These are phyloP conservation scores for Peronospora belbahrii DNA, from an alignment of 352 stramenopile genomes.

Conservation along the genomic window DNA sequence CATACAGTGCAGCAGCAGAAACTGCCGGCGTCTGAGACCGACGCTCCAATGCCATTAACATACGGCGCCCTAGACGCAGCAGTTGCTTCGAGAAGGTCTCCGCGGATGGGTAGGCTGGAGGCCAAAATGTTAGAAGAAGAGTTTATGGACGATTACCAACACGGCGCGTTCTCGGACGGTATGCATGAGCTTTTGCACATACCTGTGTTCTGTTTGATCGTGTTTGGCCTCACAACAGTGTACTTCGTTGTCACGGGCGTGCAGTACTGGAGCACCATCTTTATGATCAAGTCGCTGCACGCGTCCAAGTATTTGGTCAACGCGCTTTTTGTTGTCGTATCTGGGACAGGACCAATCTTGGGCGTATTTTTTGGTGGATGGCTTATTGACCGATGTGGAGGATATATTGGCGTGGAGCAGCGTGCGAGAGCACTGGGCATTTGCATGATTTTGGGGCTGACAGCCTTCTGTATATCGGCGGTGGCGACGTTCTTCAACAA, in stretches of 20 bases:
- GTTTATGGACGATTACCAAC: conserved; percentile 63
- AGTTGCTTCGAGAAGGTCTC: conserved; percentile 35
- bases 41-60: conserved; percentile 17
- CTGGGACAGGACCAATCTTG: conserved; percentile 69
- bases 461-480: conserved; percentile 52
- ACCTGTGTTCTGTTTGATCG: conserved; percentile 71
- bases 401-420: conserved; percentile 72
- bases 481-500: conserved; percentile 75
- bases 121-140: conserved; percentile 65
- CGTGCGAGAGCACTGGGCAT: conserved; percentile 66
- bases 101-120: conserved; percentile 48
- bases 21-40: conserved; percentile 17
- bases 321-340: conserved; percentile 71
- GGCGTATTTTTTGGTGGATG: conserved; percentile 78
- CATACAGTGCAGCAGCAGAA: conserved; percentile 20
- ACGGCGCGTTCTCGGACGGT: conserved; percentile 57
- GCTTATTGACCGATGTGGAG: conserved; percentile 67
- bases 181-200: conserved; percentile 56
- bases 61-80: conserved; percentile 54
- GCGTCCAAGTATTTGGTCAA: conserved; percentile 81
- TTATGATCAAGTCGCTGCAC: conserved; percentile 83
- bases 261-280: conserved; percentile 85
- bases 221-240: conserved; percentile 66
- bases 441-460: conserved; percentile 68
- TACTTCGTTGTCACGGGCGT: conserved; percentile 85